Conservation (phyloP, 192 early-diverging fungal species). For the Dimargaris verticillata region DNA sequence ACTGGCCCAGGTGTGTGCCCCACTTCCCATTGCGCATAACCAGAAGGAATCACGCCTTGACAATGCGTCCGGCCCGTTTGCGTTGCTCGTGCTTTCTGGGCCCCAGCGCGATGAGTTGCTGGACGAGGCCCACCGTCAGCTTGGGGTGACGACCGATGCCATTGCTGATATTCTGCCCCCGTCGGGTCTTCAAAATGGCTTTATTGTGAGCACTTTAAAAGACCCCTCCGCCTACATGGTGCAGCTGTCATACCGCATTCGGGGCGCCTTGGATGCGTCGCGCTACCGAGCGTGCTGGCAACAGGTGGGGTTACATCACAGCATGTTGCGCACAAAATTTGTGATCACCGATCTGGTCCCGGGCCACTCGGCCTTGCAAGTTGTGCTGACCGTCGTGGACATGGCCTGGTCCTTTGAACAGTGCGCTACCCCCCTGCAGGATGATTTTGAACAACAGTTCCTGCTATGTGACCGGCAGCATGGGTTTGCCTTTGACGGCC, state of each 20-base stretch:
- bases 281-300: not conserved
- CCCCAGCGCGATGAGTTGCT: too few relatives aligned
- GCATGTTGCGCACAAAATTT: constrained; percentile 3
- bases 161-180: not conserved
- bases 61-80: too few relatives aligned
- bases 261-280: not conserved
- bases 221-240: constrained; percentile 2
- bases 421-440: too few relatives aligned
- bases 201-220: not conserved
- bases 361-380: not conserved
- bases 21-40: too few relatives aligned
- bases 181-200: not conserved
- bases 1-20: too few relatives aligned
- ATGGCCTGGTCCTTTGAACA: not conserved
- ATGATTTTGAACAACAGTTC: not conserved
- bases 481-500: not conserved
- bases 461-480: not conserved
- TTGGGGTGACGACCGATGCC: too few relatives aligned
- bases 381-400: not conserved
- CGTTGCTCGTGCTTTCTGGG: too few relatives aligned
- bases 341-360: not conserved
- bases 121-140: too few relatives aligned
- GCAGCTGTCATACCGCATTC: not conserved
- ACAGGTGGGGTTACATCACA: not conserved
- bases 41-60: too few relatives aligned